Base-by-base conservation (phyloP, 495 filamentous ascomycete species). In the Xylaria nigripes region DNA sequence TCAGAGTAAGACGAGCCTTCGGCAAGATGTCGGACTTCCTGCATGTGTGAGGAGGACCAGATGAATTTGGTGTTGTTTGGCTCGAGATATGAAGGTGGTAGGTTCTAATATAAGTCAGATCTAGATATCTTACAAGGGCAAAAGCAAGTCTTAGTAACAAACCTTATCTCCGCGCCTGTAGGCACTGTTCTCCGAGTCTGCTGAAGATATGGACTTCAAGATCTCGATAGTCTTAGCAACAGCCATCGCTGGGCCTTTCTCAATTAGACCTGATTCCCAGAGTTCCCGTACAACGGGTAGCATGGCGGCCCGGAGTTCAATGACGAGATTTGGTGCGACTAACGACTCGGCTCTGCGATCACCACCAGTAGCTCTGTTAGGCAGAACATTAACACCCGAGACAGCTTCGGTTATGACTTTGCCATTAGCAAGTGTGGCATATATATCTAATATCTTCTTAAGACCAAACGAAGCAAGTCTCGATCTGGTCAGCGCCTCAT, bases 161-260 rank as follows among this genome's bases (percentile, higher is more conserved):
- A 65, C 68, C 30, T 80, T 78, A 44, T 86, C 83, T 5, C 76
- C 70, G 40, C 77, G 79, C 61, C 76, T 81, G 61, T 77, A 76
- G 12, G 86, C 87, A 32, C 75, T 80, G 9, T 71, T 61, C 68
- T 99, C 94, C 46, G 79, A 73, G 52, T 94, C 88, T 40, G 81
- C 86, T 60, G 84, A 81, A 22, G 92, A 76, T 18, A 94, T 86
- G 4, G 79, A 85, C 50, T 86, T 85, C 51, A 99, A 72, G 32
- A 96, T 91, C 40, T 89, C 84, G 59, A 96, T 82, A 29, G 94
- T 69, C 55, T 82, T 86, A 61, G 91, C 89, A 18, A 92, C 78
- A 30, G 91, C 83, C 15, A 79, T 72, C 24, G 81, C 83, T 19
- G 86, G 80, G 1, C 85, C 85, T 58, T 89, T 89, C 54, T 93